These are phyloP conservation scores for Hyphodiscus sp. DNA, from an alignment of 2,329 filamentous ascomycete species.

Conservation along the genomic window DNA sequence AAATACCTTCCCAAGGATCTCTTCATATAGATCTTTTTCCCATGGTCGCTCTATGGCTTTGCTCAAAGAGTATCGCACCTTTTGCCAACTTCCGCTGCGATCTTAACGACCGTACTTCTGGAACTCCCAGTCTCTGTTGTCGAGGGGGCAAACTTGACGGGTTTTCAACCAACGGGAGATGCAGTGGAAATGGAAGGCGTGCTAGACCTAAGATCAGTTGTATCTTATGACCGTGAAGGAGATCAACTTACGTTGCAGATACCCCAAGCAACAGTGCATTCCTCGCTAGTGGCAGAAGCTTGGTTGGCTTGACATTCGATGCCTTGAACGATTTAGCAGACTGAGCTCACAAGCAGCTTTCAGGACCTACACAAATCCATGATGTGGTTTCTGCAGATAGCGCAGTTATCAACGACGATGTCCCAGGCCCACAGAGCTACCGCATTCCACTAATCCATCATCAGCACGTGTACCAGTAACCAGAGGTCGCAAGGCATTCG, in stretches of 20 bases:
- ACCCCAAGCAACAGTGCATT: constrained; percentile 98
- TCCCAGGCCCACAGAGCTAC: constrained; percentile 99
- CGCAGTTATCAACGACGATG: constrained; percentile 98
- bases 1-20: neutral
- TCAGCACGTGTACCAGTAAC: constrained; percentile 1
- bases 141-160: constrained; percentile 93
- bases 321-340: constrained; percentile 41
- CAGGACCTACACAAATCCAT: constrained; percentile 83
- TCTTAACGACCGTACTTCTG: constrained; percentile 83
- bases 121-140: constrained; percentile 99
- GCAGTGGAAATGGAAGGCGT: constrained; percentile 99
- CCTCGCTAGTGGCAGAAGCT: constrained; percentile 91
- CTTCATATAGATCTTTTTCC: neutral
- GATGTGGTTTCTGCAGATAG: constrained; percentile 98
- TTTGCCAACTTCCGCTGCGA: neutral
- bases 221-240: neutral
- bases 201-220: constrained; percentile 45
- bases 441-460: constrained; percentile 75
- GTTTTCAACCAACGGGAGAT: constrained; percentile 99
- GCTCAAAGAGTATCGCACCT: constrained; percentile 6
- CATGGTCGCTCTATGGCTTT: constrained; percentile 2
- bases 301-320: constrained; percentile 99
- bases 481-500: constrained; percentile 10
- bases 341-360: neutral
- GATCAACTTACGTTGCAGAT: constrained; percentile 82